phyloP scores from a whole-genome alignment of 768 basidiomycete genomes.

The Dioszegia hungarica region DNA sequence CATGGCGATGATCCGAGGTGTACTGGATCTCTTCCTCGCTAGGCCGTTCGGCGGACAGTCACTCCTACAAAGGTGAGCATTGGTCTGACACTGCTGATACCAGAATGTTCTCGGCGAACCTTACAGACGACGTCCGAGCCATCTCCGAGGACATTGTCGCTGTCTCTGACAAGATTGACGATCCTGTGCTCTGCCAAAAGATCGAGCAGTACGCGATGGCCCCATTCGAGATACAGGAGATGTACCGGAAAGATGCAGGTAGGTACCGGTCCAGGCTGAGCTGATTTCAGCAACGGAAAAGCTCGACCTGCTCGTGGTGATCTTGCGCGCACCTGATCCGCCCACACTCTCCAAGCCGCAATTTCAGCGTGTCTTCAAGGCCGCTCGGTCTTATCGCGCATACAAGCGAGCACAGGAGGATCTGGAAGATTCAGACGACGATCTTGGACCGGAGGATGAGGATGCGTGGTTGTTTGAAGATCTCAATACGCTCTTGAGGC shows the following conservation, averaged over 20 bases:
- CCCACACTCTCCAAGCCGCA: conserved; percentile 72
- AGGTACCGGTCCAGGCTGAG: conserved; percentile 28
- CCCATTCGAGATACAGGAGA: conserved; percentile 77
- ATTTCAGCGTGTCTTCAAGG: conserved; percentile 71
- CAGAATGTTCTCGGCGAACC: conserved; percentile 92
- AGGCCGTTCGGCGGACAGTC: conserved; percentile 93
- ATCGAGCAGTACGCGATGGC: conserved; percentile 80
- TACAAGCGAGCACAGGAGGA: conserved; percentile 63
- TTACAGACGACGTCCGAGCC: conserved; percentile 80
- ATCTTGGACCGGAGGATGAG: conserved; percentile 86
- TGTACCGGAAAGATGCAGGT: conserved; percentile 77
- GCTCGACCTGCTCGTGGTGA: conserved; percentile 69
- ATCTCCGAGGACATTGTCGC: conserved; percentile 81
- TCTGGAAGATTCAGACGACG: conserved; percentile 76
- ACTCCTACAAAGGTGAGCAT: conserved; percentile 72
- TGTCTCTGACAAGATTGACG: conserved; percentile 83
- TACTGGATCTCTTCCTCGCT: conserved; percentile 91
- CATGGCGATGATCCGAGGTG: conserved; percentile 88
- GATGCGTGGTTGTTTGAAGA: conserved; percentile 97
- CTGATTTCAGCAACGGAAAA: conserved; percentile 57
- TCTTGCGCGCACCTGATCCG: conserved; percentile 72
- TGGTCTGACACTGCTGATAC: background rate
- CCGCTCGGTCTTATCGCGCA: conserved; percentile 70
- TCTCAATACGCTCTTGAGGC: conserved; percentile 67
- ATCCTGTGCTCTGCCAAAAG: conserved; percentile 81